Percentiles rank a stretch among this genome's conserved stretches.
phyloP scores from a whole-genome alignment of 192 early-diverging fungal species.

The Mortierella alpina region DNA sequence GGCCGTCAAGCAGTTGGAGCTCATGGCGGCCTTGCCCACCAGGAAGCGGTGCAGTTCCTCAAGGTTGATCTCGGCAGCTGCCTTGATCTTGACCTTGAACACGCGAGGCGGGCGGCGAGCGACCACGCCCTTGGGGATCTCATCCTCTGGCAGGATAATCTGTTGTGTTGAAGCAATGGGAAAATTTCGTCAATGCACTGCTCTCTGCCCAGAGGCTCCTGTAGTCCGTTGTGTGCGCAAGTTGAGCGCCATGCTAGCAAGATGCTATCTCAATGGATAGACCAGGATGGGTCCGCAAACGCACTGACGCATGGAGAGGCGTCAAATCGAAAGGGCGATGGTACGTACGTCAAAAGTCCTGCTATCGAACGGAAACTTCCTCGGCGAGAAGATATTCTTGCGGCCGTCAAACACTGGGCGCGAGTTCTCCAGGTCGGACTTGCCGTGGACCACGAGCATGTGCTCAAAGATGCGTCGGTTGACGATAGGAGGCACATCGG shows the following conservation, averaged over 20 bases:
- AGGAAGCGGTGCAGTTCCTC: slow-evolving; percentile 67
- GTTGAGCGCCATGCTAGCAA: neutral
- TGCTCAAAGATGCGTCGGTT: slow-evolving; percentile 76
- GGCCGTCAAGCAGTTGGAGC: slow-evolving; percentile 56
- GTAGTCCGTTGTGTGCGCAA: neutral
- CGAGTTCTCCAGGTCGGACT: slow-evolving; percentile 68
- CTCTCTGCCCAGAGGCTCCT: too few species aligned
- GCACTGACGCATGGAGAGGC: neutral
- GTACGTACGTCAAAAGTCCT: slow-evolving; percentile 67
- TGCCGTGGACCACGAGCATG: slow-evolving; percentile 66
- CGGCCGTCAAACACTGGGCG: slow-evolving; percentile 87
- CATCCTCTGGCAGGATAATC: slow-evolving; percentile 60
- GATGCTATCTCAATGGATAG: too few species aligned
- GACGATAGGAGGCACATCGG: slow-evolving; percentile 83
- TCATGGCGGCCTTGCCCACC: slow-evolving; percentile 54
- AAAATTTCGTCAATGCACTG: neutral
- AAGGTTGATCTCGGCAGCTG: slow-evolving; percentile 75
- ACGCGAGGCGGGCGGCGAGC: slow-evolving; percentile 56
- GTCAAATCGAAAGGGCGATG: neutral
- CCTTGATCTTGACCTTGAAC: slow-evolving; percentile 76
- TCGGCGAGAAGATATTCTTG: slow-evolving; percentile 80
- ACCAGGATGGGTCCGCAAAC: too few species aligned
- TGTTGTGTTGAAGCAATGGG: slow-evolving; percentile 18
- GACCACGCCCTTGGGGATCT: slow-evolving; percentile 7
- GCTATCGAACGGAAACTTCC: slow-evolving; percentile 63